Conservation (phyloP, 1,284 basidiomycete genomes). For the Prillingera fragicola region DNA sequence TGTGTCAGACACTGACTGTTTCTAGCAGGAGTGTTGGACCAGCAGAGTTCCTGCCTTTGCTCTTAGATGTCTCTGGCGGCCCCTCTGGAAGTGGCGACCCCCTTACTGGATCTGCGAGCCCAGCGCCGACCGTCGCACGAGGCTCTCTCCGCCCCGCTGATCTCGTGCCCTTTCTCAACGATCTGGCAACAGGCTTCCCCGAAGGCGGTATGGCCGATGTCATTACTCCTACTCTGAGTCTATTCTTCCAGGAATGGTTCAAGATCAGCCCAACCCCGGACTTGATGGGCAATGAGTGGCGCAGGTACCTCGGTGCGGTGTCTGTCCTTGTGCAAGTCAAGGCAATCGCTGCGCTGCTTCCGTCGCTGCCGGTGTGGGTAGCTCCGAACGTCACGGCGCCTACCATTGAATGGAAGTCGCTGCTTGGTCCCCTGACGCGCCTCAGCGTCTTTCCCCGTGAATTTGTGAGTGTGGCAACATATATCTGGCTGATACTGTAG, state of each 20-base stretch:
- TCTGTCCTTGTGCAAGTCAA: conserved; percentile 77
- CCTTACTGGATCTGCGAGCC: conserved; percentile 46
- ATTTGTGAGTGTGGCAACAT: conserved; percentile 60
- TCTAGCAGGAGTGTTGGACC: conserved; percentile 63
- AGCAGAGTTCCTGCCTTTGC: conserved; percentile 66
- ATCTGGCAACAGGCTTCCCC: conserved; percentile 49
- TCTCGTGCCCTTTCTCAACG: conserved; percentile 49
- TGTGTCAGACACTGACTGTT: neutral
- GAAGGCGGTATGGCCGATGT: conserved; percentile 49
- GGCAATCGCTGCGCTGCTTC: conserved; percentile 65
- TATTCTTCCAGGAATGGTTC: conserved; percentile 49
- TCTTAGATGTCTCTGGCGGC: conserved; percentile 59
- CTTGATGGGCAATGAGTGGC: conserved; percentile 59
- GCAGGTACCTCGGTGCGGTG: conserved; percentile 75
- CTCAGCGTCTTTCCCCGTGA: conserved; percentile 77
- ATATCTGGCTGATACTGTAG: conserved; percentile 48
- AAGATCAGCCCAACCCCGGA: conserved; percentile 40
- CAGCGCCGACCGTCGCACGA: neutral
- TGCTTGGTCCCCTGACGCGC: conserved; percentile 75
- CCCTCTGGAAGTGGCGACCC: conserved; percentile 52
- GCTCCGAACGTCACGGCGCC: conserved; percentile 40
- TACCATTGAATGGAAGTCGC: conserved; percentile 55
- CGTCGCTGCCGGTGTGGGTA: conserved; percentile 44
- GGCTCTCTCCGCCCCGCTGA: conserved; percentile 42
- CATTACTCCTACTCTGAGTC: conserved; percentile 47